These are phyloP conservation scores for Penicillium crystallinum DNA, from an alignment of 495 filamentous ascomycete species.

Conservation along the genomic window DNA sequence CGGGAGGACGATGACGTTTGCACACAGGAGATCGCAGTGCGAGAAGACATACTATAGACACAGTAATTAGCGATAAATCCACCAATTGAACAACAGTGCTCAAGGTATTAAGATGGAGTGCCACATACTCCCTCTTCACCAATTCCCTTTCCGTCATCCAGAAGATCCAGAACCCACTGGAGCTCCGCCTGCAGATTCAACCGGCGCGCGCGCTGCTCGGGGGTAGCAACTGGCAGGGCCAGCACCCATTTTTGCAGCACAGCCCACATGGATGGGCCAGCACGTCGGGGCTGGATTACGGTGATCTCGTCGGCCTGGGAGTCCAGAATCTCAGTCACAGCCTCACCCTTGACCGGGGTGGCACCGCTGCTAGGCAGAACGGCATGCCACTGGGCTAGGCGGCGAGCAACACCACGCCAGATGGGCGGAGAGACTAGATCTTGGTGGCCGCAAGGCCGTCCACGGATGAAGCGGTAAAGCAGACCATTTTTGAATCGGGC, in stretches of 20 bases:
- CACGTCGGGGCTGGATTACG: slow-evolving; percentile 55
- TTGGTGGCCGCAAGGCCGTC: slow-evolving; percentile 68
- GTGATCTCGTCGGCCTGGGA: slow-evolving; percentile 37
- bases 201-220: slow-evolving; percentile 60
- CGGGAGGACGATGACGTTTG: slow-evolving; percentile 88
- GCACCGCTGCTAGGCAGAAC: slow-evolving; percentile 44
- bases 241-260: slow-evolving; percentile 93
- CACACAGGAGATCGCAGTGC: slow-evolving; percentile 90
- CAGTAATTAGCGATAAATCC: not conserved
- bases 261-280: slow-evolving; percentile 80
- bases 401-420: slow-evolving; percentile 76
- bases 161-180: slow-evolving; percentile 56
- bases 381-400: slow-evolving; percentile 91
- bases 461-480: slow-evolving; percentile 85
- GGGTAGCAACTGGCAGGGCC: slow-evolving; percentile 69
- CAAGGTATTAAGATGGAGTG: not conserved
- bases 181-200: slow-evolving; percentile 70
- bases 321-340: slow-evolving; percentile 23
- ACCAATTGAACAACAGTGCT: not conserved
- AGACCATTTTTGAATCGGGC: slow-evolving; percentile 96
- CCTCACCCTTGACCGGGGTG: slow-evolving; percentile 5
- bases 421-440: slow-evolving; percentile 68
- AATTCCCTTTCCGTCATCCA: slow-evolving; percentile 69
- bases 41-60: slow-evolving; percentile 73
- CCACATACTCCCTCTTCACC: slow-evolving; percentile 65